phyloP scores from a whole-genome alignment of 441 rosid species.

The Corymbia calophylla region DNA sequence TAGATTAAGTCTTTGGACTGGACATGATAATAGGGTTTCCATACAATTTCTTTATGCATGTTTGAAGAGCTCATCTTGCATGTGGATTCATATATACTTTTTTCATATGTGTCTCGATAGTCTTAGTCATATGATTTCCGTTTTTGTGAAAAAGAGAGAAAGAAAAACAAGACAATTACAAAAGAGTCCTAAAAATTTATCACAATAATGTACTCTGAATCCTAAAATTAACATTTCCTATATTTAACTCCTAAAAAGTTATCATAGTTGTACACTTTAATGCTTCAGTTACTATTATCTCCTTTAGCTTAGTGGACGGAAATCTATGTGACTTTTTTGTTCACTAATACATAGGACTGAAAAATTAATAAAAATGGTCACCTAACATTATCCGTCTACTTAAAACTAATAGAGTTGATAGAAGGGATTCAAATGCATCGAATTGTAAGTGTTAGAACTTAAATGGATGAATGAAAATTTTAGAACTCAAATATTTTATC shows the following conservation, averaged over 20 bases:
- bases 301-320: not conserved
- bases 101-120: not conserved
- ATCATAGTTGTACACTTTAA: not conserved
- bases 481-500: not conserved
- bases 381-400: not conserved
- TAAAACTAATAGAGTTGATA: not conserved
- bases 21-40: not conserved
- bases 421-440: not conserved
- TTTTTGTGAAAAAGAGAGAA: rapidly evolving
- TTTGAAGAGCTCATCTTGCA: not conserved
- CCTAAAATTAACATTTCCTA: not conserved
- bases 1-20: not conserved
- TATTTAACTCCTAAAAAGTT: not conserved
- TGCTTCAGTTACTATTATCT: not conserved
- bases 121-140: not conserved
- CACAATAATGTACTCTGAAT: not conserved
- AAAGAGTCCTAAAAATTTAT: not conserved
- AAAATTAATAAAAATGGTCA: not conserved
- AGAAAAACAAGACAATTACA: not conserved
- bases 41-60: not conserved
- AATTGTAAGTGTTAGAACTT: not conserved
- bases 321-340: not conserved
- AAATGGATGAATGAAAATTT: not conserved
- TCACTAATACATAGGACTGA: not conserved
- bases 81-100: not conserved